A percentile compares a stretch with the other conserved stretches of the same genome.
phyloP scores from a whole-genome alignment of 164 flowering plant genomes.

The Magnolia changhungtana region DNA sequence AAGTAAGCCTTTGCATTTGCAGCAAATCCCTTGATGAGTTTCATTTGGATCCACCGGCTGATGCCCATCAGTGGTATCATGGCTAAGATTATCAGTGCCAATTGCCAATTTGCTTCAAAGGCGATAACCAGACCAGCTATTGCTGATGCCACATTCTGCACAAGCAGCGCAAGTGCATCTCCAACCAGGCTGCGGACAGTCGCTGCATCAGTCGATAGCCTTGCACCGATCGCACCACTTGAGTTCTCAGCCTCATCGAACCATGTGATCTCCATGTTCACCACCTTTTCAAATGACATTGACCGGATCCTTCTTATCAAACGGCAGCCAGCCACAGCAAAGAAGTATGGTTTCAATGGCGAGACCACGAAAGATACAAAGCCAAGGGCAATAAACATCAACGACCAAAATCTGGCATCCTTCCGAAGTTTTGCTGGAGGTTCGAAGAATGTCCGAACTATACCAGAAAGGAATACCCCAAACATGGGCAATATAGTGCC shows the following conservation, averaged over 20 bases:
- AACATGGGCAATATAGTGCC: constrained; percentile 39
- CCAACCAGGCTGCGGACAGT: constrained; percentile 37
- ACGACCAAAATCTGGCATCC: constrained; percentile 38
- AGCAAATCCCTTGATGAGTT: constrained; percentile 39
- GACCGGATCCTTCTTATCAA: constrained; percentile 25
- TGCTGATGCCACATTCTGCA: constrained; percentile 33
- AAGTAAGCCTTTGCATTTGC: constrained; percentile 38
- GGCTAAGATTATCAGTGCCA: constrained; percentile 34
- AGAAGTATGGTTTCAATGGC: constrained; percentile 17
- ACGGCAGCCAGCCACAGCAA: constrained; percentile 21
- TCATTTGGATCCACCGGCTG: constrained; percentile 31
- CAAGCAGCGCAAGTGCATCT: constrained; percentile 37
- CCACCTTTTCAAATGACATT: constrained; percentile 24
- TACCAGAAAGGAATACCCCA: constrained; percentile 31
- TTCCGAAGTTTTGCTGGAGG: constrained; percentile 28
- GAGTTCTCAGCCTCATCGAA: constrained; percentile 31
- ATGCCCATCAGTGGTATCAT: constrained; percentile 36
- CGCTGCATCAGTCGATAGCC: constrained; percentile 45
- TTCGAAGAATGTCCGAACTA: constrained; percentile 29
- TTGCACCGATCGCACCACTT: constrained; percentile 45
- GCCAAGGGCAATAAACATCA: constrained; percentile 33
- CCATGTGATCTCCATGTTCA: constrained; percentile 32
- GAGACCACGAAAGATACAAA: constrained; percentile 15
- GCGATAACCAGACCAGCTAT: constrained; percentile 37
- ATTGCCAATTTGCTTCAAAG: constrained; percentile 38